Evolutionary conservation across 2,329 filamentous ascomycete genomes (phyloP).

Genomic region (Hypomyces perniciosus): DNA sequence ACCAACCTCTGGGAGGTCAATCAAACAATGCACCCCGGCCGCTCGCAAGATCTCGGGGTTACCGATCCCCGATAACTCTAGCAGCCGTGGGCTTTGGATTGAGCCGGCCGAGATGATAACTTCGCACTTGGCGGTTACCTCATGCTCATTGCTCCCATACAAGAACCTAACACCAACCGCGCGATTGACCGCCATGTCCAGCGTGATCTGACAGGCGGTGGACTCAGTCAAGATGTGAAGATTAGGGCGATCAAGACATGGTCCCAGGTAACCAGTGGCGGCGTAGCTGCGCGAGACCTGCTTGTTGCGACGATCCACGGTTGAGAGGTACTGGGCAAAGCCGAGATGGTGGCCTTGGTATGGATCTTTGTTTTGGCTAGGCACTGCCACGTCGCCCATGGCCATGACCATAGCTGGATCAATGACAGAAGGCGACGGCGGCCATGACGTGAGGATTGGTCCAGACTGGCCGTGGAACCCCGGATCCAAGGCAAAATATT

Average conservation of each 20-base stretch:
- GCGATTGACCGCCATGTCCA: too few species aligned
- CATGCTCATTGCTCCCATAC: too few species aligned
- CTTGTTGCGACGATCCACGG: neutral
- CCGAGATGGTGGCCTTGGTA: neutral
- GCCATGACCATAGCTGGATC: neutral
- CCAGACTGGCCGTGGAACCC: neutral
- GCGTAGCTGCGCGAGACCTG: conserved; percentile 5
- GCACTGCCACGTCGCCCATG: neutral
- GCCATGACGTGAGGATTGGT: neutral
- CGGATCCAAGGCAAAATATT: neutral
- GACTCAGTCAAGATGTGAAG: too few species aligned
- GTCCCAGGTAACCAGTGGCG: neutral
- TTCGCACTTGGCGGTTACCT: conserved; percentile 33
- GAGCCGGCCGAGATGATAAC: conserved; percentile 38
- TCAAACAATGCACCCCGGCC: conserved; percentile 25
- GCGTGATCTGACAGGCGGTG: too few species aligned
- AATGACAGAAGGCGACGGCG: neutral
- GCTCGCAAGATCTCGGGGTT: conserved; percentile 26
- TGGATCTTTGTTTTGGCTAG: neutral
- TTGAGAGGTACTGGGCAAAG: neutral
- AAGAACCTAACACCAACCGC: too few species aligned
- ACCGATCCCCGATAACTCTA: conserved; percentile 40
- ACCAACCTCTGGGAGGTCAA: conserved; percentile 32
- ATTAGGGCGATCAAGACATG: too few species aligned
- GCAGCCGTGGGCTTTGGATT: conserved; percentile 36